Evolutionary conservation across 164 flowering plant genomes (phyloP), one percentile per base, ranked within the genome.

Genomic region (Magnolia kwangsiensis): DNA sequence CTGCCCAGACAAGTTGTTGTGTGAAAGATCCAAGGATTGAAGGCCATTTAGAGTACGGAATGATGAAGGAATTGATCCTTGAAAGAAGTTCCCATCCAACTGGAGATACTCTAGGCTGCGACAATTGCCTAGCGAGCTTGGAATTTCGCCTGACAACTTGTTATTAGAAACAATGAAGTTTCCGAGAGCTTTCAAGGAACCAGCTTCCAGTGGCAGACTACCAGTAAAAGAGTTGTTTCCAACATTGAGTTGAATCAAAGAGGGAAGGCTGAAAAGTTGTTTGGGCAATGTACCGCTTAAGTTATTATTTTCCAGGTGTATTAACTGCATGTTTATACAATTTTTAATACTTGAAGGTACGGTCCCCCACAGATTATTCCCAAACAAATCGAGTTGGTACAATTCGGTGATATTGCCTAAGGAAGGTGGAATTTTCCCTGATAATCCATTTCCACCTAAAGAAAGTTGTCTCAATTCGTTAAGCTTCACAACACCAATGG

Each of bases 401-500:
- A 74, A 37, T 24, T 2, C 27, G 1, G 51, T 74, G n/a, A 74
- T 29, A 16, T 63, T 74, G 21, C 51, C 37, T 3, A 74, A n/a
- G 11, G 20, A 16, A 11, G 21, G 0, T 24, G 71, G 71, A 68
- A 68, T 68, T 68, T 8, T 0, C 18, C 71, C 71, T 0, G 71
- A 68, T 13, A 68, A 68, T 1, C 31, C 14, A 16, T 68, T 68
- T 0, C 11, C 49, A 68, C 24, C 11, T 0, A 29, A 68, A 19
- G 0, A 0, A 27, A 68, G 31, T 23, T 1, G 24, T 8, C 24
- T 1, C 50, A 68, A 4, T 0, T 24, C 1, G 16, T 20, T 24
- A 37, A 74, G 69, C 21, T 8, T 74, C 68, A 69, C 76, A 10
- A 75, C 50, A 8, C 14, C 70, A 51, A 27, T 9, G 16, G 61